Conservation (phyloP, 1,284 basidiomycete species). For the Calocybe gambosa region DNA sequence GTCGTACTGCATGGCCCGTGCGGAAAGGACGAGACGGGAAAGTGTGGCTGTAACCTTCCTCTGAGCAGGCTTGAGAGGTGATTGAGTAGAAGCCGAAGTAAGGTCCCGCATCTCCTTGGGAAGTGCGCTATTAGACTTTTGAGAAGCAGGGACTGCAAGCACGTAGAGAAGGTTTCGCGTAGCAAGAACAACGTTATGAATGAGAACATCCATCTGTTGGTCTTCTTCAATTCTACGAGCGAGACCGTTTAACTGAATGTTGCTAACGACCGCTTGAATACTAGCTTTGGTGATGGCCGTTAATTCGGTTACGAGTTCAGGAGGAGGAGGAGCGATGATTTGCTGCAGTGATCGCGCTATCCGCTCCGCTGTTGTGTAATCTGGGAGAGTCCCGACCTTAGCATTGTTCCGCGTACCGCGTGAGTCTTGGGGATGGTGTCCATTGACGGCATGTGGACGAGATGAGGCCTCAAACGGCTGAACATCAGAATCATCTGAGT, state of each 20-base stretch:
- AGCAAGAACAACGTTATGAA: slow-evolving; percentile 59
- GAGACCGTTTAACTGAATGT: slow-evolving; percentile 41
- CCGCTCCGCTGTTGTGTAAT: slow-evolving; percentile 62
- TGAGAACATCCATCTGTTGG: slow-evolving; percentile 53
- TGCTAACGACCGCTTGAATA: slow-evolving; percentile 60
- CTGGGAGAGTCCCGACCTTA: slow-evolving; percentile 25
- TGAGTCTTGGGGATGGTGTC: slow-evolving; percentile 21
- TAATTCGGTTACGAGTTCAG: slow-evolving; percentile 54
- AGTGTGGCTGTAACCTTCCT: slow-evolving; percentile 74
- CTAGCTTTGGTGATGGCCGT: slow-evolving; percentile 51
- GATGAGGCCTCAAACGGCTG: slow-evolving; percentile 44
- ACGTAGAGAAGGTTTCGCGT: slow-evolving; percentile 73
- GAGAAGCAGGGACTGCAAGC: slow-evolving; percentile 55
- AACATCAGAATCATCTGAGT: slow-evolving; percentile 73
- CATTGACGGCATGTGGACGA: slow-evolving; percentile 26
- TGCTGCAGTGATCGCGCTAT: slow-evolving; percentile 62
- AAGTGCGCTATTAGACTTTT: slow-evolving; percentile 53
- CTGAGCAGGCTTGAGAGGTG: slow-evolving; percentile 65
- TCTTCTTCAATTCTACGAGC: slow-evolving; percentile 48
- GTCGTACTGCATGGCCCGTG: slow-evolving; percentile 72
- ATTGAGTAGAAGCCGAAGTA: slow-evolving; percentile 37
- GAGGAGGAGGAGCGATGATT: slow-evolving; percentile 48
- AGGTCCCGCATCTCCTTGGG: slow-evolving; percentile 43
- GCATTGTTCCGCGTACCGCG: slow-evolving; percentile 10
- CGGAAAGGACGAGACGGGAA: slow-evolving; percentile 70